These are phyloP conservation scores for Colletotrichum godetiae DNA, from an alignment of 2,329 filamentous ascomycete genomes.

Conservation along the genomic window DNA sequence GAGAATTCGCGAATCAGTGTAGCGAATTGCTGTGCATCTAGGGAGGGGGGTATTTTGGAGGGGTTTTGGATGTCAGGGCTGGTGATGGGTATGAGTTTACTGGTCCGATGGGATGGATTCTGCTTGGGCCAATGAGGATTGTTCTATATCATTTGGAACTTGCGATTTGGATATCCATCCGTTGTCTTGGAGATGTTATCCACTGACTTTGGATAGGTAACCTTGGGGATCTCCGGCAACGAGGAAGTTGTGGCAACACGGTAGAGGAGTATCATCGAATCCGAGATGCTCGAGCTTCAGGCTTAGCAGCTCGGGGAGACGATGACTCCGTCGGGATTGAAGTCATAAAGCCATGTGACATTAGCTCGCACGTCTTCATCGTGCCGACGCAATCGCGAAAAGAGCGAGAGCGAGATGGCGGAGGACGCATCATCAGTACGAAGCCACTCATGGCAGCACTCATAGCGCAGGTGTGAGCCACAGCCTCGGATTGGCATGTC, in stretches of 20 bases:
- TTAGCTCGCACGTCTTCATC: background rate
- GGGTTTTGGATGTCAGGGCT: background rate
- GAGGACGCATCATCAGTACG: background rate
- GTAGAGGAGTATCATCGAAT: background rate
- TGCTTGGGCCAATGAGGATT: background rate
- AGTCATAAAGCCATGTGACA: background rate
- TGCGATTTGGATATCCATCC: background rate
- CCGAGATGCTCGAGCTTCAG: too few relatives aligned
- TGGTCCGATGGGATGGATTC: background rate
- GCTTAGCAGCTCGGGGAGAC: background rate
- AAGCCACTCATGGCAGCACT: background rate
- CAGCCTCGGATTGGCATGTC: slow-evolving; percentile 19
- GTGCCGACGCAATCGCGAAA: background rate
- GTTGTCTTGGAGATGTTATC: background rate
- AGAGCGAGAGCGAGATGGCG: background rate
- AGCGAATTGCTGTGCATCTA: background rate
- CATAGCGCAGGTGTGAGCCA: background rate
- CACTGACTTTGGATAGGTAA: background rate
- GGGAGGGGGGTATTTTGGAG: background rate
- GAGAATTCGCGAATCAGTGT: slow-evolving; percentile 15
- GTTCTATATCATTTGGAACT: background rate
- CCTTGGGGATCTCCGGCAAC: too few relatives aligned
- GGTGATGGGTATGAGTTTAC: background rate
- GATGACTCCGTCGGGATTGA: background rate
- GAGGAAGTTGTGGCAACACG: background rate